These are phyloP conservation scores for Escallonia rubra DNA, from an alignment of 129 eudicot genomes.

Conservation along the genomic window DNA sequence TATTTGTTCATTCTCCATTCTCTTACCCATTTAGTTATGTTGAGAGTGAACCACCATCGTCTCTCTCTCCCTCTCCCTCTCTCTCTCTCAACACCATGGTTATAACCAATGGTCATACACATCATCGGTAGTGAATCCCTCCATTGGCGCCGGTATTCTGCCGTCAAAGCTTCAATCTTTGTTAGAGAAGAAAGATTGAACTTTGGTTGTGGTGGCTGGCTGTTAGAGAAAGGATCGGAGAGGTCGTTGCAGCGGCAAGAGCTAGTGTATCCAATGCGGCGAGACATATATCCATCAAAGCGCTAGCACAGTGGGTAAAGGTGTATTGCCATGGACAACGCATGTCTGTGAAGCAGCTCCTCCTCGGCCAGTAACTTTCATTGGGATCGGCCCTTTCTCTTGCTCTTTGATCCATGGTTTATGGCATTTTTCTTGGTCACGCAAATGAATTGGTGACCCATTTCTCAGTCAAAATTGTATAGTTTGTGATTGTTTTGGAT, in stretches of 20 bases:
- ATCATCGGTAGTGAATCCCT: no score
- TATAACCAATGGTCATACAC: no score
- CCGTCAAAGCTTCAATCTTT: no score
- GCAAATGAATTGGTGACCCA: constrained; percentile 85
- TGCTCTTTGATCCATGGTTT: constrained; percentile 61
- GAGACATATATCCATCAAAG: constrained; percentile 90
- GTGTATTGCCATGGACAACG: constrained; percentile 87
- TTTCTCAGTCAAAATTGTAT: constrained; percentile 18
- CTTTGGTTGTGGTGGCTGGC: background rate
- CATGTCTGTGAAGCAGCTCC: constrained; percentile 80
- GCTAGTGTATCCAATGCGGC: constrained; percentile 77
- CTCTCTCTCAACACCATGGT: no score
- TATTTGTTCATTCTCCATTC: no score
- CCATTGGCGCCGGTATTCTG: no score
- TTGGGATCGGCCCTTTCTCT: constrained; percentile 57
- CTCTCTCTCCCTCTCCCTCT: no score
- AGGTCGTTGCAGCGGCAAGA: constrained; percentile 63
- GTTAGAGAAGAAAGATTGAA: no score
- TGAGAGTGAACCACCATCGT: no score
- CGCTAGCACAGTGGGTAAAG: constrained; percentile 90
- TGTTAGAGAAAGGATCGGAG: constrained; percentile 34
- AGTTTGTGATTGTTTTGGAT: background rate
- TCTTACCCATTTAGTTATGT: no score
- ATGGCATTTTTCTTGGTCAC: constrained; percentile 52
- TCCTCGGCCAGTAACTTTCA: constrained; percentile 64